These are phyloP conservation scores for Chaetomium sp. DNA, from an alignment of 2,329 filamentous ascomycete genomes.

Conservation along the genomic window DNA sequence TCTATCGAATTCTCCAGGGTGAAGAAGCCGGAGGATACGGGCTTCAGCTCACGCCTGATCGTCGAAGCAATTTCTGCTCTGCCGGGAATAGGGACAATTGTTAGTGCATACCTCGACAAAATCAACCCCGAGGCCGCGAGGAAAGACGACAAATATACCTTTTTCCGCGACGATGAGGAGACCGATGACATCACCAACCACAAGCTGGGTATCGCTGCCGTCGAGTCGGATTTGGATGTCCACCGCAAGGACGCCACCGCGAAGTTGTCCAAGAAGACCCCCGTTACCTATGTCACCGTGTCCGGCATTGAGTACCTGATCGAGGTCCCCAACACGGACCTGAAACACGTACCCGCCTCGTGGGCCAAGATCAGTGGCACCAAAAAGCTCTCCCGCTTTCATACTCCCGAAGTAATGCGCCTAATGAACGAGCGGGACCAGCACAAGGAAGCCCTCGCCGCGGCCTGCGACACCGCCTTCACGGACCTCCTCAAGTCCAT, in stretches of 20 bases:
- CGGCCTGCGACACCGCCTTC: constrained; percentile 87
- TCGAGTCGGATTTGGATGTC: constrained; percentile 83
- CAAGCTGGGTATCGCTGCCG: constrained; percentile 86
- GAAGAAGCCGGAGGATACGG: constrained; percentile 64
- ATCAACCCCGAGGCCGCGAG: constrained; percentile 85
- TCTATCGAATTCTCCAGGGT: constrained; percentile 73
- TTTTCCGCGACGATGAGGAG: constrained; percentile 86
- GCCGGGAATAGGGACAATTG: constrained; percentile 72
- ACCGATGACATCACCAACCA: constrained; percentile 87
- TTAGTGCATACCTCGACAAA: constrained; percentile 75
- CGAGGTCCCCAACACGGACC: constrained; percentile 79
- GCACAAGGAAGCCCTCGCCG: constrained; percentile 88
- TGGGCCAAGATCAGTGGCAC: constrained; percentile 96
- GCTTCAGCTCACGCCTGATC: constrained; percentile 72
- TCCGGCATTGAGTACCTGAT: constrained; percentile 93
- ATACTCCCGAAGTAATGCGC: constrained; percentile 85
- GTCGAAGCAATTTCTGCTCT: constrained; percentile 72
- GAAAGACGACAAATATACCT: constrained; percentile 87
- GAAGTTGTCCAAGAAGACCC: constrained; percentile 69
- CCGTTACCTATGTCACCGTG: constrained; percentile 78
- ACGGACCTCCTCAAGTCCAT: constrained; percentile 70
- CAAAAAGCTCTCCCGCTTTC: constrained; percentile 88
- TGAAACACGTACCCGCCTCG: constrained; percentile 87
- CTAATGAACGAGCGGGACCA: constrained; percentile 88
- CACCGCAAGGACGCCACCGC: constrained; percentile 72